Percentiles rank a stretch among this genome's conserved stretches.
Conservation (phyloP, 192 early-diverging fungal genomes). For the Haplosporangium gracile region DNA sequence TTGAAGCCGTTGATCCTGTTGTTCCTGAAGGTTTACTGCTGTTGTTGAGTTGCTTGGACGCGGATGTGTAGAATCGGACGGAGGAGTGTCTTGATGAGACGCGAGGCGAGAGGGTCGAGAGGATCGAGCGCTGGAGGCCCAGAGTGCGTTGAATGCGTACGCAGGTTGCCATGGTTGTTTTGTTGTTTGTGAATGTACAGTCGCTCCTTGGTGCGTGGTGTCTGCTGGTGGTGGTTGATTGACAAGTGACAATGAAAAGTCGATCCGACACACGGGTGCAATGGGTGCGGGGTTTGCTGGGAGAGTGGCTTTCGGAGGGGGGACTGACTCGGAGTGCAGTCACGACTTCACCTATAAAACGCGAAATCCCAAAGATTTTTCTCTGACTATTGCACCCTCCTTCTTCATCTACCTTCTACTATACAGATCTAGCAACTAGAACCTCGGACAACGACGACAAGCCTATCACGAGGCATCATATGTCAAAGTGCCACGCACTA, state of each 20-base stretch:
- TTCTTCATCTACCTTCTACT: neutral
- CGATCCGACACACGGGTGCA: slow-evolving; percentile 1
- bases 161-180: neutral
- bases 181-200: neutral
- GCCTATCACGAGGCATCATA: neutral
- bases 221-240: too few species aligned
- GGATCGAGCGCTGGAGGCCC: slow-evolving; percentile 4
- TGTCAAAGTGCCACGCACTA: neutral
- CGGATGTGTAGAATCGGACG: slow-evolving; percentile 13
- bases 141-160: slow-evolving; percentile 4
- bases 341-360: too few species aligned
- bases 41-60: neutral
- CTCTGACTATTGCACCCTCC: neutral
- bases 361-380: too few species aligned
- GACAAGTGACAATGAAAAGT: neutral
- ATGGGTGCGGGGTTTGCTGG: neutral
- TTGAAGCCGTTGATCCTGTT: neutral
- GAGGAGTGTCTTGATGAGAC: neutral
- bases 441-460: too few species aligned
- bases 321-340: neutral
- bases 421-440: neutral
- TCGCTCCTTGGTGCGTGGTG: too few species aligned
- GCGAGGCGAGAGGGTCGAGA: neutral
- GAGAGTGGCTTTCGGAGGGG: neutral
- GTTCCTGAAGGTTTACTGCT: neutral